Conservation (phyloP, 2,329 filamentous ascomycete genomes). For the Claviceps pazoutovae region DNA sequence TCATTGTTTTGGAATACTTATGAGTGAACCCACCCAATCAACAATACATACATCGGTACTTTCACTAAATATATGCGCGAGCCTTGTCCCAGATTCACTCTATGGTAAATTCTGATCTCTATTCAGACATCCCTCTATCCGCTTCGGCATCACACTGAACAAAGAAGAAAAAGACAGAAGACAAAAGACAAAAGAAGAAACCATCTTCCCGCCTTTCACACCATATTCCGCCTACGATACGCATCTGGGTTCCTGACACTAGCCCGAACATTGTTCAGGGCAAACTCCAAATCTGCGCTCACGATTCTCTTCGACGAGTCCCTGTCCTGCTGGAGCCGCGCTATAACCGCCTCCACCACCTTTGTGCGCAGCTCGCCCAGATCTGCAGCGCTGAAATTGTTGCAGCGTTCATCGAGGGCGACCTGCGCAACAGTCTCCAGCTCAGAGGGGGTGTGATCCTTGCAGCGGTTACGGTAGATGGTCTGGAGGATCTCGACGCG, state of each 20-base stretch:
- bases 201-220: slow-evolving; percentile 8
- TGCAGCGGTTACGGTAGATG: slow-evolving; percentile 34
- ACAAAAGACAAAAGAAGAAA: slow-evolving; percentile 8
- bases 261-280: slow-evolving; percentile 31
- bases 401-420: slow-evolving; percentile 53
- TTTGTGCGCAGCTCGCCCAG: slow-evolving; percentile 34
- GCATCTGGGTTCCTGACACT: slow-evolving; percentile 34
- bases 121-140: too few species aligned
- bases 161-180: slow-evolving; percentile 2
- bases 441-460: slow-evolving; percentile 27
- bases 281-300: slow-evolving; percentile 37
- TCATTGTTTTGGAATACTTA: too few species aligned
- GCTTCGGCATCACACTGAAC: too few species aligned
- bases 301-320: slow-evolving; percentile 15
- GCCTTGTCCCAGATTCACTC: too few species aligned
- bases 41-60: too few species aligned
- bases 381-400: slow-evolving; percentile 62
- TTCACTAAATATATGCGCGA: too few species aligned
- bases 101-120: too few species aligned
- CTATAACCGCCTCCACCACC: slow-evolving; percentile 35
- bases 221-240: slow-evolving; percentile 25
- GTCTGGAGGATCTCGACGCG: slow-evolving; percentile 76
- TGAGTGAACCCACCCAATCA: too few species aligned
- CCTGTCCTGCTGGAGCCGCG: slow-evolving; percentile 21
- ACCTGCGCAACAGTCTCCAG: slow-evolving; percentile 44